A percentile compares a stretch with the other conserved stretches of the same genome.
Conservation (phyloP, 441 rosid species). For the Gossypium davidsonii region DNA sequence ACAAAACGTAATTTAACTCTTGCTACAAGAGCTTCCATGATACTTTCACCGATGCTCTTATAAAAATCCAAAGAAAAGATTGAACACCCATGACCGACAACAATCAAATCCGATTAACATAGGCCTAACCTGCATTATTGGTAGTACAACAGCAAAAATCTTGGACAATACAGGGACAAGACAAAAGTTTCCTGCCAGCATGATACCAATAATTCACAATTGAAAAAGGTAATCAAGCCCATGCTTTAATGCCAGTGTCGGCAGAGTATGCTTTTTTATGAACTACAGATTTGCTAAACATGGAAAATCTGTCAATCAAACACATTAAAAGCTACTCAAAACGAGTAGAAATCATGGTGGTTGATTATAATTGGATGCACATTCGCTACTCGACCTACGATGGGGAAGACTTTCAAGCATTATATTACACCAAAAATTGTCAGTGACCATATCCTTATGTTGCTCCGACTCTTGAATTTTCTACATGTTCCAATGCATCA, state of each 20-base stretch:
- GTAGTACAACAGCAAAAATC: background rate
- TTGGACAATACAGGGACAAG: background rate
- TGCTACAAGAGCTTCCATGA: no score
- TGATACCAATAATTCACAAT: conserved; percentile 4
- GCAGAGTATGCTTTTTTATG: background rate
- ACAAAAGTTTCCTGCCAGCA: background rate
- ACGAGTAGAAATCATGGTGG: background rate
- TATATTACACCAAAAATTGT: background rate
- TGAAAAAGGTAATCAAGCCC: background rate
- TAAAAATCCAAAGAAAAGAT: no score
- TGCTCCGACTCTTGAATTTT: background rate
- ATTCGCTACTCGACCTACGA: background rate
- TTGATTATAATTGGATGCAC: background rate
- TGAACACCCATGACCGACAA: no score
- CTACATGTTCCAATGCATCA: conserved; percentile 64
- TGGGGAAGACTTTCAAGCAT: background rate
- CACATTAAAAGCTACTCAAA: background rate
- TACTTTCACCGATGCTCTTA: no score
- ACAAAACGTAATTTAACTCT: no score
- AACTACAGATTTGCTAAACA: background rate
- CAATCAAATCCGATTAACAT: background rate
- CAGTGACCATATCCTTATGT: background rate
- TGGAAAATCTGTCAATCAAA: background rate
- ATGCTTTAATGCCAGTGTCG: background rate
- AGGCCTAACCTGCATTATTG: background rate